Base-by-base conservation (phyloP, 2,329 filamentous ascomycete species). In the Penicillium olsonii region DNA sequence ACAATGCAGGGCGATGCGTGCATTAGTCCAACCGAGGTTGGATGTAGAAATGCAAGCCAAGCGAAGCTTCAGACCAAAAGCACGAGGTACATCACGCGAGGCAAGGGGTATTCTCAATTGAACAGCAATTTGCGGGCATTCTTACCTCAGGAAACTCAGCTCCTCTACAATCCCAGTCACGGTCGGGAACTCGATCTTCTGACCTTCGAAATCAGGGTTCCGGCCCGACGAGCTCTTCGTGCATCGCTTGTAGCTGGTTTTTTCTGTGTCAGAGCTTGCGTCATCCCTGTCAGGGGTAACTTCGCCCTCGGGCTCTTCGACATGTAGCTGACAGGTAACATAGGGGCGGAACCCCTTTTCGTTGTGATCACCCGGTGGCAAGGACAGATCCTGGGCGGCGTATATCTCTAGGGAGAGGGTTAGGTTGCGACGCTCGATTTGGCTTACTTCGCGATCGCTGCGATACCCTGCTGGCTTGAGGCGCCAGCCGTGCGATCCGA, bases 381-480 rank as follows among this genome's bases (percentile, higher is more conserved):
- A 72, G 0, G 88, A 86, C 31, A 95, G 80, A 50, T 87, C 79
- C 66, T 95, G 89, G 2, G 84, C 92, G 5, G 88, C 89, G 50
- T 90, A 79, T 20, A 96, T 72, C 27, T 84, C 87, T 56, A 96
- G 85, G 41, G 74, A 78, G 8, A 96, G 75, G 57, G 87, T 80
- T 24, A 95, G 71, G 0, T 75, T 83, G 48, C 75, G 76, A 35
- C 78, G 77, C 4, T 71, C 65, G 4, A 79, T 72, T 1, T 75
- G 75, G 11, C 52, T 48, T 3, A 60, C 27, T 57, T 65, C 8
- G 45, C 59, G 20, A 51, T 68, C 31, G 51, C 52, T 48, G 63
- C 73, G 85, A 68, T 91, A 94, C 14, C 87, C 87, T 26, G 79
- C 68, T 0, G 92, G 91, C 71, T 96, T 96, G 53, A 94, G 78